phyloP scores from a whole-genome alignment of 805 yeast species.

The Candida ortonii region DNA sequence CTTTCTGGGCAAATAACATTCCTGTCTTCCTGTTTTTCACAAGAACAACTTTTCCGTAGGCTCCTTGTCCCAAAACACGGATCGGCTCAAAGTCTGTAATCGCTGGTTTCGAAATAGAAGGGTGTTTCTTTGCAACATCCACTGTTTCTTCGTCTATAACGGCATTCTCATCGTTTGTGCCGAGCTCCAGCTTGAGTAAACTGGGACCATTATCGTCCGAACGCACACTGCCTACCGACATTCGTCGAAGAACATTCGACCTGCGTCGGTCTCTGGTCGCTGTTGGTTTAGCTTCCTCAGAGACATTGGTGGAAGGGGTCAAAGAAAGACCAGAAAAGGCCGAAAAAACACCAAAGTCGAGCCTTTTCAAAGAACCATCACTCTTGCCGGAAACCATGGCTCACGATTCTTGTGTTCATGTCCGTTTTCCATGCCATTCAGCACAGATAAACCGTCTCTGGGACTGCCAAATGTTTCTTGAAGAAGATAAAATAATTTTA shows the following conservation, averaged over 20 bases:
- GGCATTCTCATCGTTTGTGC: slow-evolving; percentile 7
- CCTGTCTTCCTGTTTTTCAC: slow-evolving; percentile 62
- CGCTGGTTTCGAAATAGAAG: slow-evolving; percentile 13
- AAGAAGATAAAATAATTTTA: no score
- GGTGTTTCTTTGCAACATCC: slow-evolving; percentile 3
- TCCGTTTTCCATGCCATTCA: no score
- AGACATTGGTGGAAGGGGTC: background rate
- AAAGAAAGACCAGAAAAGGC: background rate
- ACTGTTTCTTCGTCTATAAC: slow-evolving; percentile 11
- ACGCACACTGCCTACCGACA: slow-evolving; percentile 26
- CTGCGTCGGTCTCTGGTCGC: slow-evolving; percentile 18
- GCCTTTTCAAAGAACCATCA: no score
- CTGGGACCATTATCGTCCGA: slow-evolving; percentile 5
- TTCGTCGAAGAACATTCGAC: slow-evolving; percentile 29
- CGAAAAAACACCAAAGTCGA: no score
- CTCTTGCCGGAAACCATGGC: no score
- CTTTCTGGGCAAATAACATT: slow-evolving; percentile 78
- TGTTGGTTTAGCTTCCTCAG: background rate
- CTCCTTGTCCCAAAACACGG: slow-evolving; percentile 78
- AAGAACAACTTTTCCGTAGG: slow-evolving; percentile 79
- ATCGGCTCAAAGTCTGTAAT: slow-evolving; percentile 63
- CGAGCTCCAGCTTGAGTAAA: slow-evolving; percentile 11
- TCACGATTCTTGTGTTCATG: no score
- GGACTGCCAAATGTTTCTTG: no score
- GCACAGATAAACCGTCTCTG: no score